phyloP scores from a whole-genome alignment of 371 early-diverging fungal species.

The Mucor indicus region DNA sequence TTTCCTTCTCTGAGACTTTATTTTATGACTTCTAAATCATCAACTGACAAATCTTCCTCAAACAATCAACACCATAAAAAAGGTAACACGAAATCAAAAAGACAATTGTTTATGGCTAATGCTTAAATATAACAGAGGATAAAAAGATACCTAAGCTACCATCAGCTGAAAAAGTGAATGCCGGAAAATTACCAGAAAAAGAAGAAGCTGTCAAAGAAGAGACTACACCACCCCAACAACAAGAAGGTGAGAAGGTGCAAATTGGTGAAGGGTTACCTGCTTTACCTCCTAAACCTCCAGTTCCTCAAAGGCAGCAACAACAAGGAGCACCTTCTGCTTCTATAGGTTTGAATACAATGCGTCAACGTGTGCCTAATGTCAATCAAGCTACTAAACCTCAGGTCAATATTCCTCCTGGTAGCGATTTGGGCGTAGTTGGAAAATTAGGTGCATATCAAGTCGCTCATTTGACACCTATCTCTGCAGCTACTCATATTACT shows the following conservation, averaged over 20 bases:
- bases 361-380: conserved; percentile 1
- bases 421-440: conserved; percentile 13
- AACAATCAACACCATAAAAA: no score
- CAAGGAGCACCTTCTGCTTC: background rate
- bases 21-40: no score
- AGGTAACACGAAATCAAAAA: no score
- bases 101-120: no score
- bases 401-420: conserved; percentile 8
- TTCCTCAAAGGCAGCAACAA: background rate
- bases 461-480: conserved; percentile 2
- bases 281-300: conserved; percentile 3
- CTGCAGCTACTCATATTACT: no score
- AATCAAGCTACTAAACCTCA: background rate
- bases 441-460: conserved; percentile 16
- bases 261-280: conserved; percentile 13
- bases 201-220: background rate
- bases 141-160: no score
- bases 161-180: no score
- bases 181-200: background rate
- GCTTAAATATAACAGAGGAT: no score
- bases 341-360: background rate
- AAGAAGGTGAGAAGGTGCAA: background rate
- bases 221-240: background rate
- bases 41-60: no score
- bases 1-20: no score